Evolutionary conservation across 164 flowering plant genomes (phyloP), one percentile per base, ranked within the genome.

Genomic region (Macadamia tetraphylla): DNA sequence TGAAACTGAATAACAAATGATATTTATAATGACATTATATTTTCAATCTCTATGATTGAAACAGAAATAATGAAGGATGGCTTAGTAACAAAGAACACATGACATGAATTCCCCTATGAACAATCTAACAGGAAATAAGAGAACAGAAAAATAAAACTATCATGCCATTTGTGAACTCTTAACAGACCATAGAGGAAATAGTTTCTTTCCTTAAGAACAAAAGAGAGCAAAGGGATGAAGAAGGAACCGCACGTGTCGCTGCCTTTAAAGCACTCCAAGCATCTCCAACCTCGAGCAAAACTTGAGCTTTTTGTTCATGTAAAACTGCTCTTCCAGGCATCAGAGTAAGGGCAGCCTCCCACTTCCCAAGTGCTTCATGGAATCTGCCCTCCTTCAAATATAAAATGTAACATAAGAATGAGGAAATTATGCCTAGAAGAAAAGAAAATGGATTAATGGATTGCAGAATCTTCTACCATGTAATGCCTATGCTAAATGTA

Each of bases 231-330:
- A 8, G 9, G 51, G 7, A 3, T 8, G 51, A 46, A 46, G 51
- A 46, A 1, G 0, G 57, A 6, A 17, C 17, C 57, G 17, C 17
- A 53, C 57, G 57, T 12, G n/a, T 53, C 14, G 57, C 57, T 53
- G 57, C 57, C 6, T 53, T 53, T 53, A 53, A 53, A 53, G 57
- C 57, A 53, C 15, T 53, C 57, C 96, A 92, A 58, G 93, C 79
- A 71, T 92, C 92, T 64, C 93, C 98, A 60, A 90, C 70, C 79
- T 92, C 98, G 67, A 92, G 92, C 53, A 92, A 78, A 71, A 89
- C 82, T 78, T 92, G 98, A 52, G 98, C 98, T 81, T 92, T 92
- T 65, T 92, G 96, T 72, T 92, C 98, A 71, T 92, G 93, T 62
- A 92, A 62, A 63, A 83, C 78, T 58, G 94, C 87, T 69, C 64